Base-by-base conservation (phyloP, 495 filamentous ascomycete species). In the Penicillium turbatum region DNA sequence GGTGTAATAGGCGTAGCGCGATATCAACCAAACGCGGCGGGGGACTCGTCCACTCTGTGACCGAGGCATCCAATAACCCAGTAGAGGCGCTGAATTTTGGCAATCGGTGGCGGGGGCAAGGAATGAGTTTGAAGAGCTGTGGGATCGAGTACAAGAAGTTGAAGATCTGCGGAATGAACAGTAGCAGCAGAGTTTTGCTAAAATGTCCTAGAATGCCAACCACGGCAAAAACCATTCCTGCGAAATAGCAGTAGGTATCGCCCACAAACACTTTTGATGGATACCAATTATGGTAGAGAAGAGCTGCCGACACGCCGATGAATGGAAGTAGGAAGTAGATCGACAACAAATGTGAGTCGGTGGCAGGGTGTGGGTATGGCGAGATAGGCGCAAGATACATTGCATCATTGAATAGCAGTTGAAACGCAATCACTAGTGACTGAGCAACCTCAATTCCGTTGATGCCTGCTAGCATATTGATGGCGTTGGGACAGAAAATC, bases 221-320 rank as follows among this genome's bases (percentile, higher is more conserved):
- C 48, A 97, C 91, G 15, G 91, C 95, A 63, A 99, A 97, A 10
- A 96, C 89, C 92, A 97, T 99, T 52, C 93, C 93, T 0, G 93
- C 92, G 61, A 99, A 95, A 70, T 99, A 99, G 78, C 93, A 99
- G 75, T 97, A 99, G 15, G 93, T 99, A 65, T 99, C 93, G 21
- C 93, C 93, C 1, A 96, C 92, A 63, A 99, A 99, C 1, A 96
- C 95, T 49, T 83, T 84, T 12, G 92, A 88, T 1, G 93, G 93
- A 66, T 92, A 99, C 89, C 91, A 95, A 63, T 99, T 99, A 72
- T 99, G 91, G 67, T 68, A 82, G 58, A 90, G 79, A 21, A 99
- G 81, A 1, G 93, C 95, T 19, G 87, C 65, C 13, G 90, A 96
- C 34, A 97, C 93, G 29, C 91, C 93, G 30, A 97, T 76, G 70